Evolutionary conservation across 2,329 filamentous ascomycete genomes (phyloP).

Genomic region (Colletotrichum magnum): DNA sequence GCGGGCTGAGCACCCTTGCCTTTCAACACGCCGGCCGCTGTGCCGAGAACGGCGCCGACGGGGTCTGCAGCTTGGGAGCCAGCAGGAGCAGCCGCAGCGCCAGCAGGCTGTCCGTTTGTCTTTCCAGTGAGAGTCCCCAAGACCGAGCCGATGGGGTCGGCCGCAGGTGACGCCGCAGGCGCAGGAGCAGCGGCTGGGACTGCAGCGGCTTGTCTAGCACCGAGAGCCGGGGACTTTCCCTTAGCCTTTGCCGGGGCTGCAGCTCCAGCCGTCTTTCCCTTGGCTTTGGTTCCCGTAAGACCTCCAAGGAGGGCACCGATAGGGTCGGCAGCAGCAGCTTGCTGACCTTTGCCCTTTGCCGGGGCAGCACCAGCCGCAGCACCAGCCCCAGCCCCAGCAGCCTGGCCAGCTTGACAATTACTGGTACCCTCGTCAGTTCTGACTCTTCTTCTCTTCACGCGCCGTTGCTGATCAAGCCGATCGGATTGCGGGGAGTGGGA

Average conservation of each 20-base stretch:
- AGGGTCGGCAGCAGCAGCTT: slow-evolving; percentile 26
- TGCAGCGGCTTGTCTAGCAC: slow-evolving; percentile 30
- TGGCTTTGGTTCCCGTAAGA: slow-evolving; percentile 23
- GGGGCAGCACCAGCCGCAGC: slow-evolving; percentile 7
- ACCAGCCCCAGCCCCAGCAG: slow-evolving; percentile 8
- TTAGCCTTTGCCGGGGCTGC: slow-evolving; percentile 25
- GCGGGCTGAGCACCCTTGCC: slow-evolving; percentile 28
- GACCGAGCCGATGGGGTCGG: slow-evolving; percentile 14
- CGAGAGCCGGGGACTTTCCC: slow-evolving; percentile 10
- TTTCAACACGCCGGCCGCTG: slow-evolving; percentile 27
- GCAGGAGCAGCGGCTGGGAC: slow-evolving; percentile 7
- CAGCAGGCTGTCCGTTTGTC: slow-evolving; percentile 9
- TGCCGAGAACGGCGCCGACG: slow-evolving; percentile 21
- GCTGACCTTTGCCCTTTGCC: slow-evolving; percentile 13
- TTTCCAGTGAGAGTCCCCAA: slow-evolving; percentile 14
- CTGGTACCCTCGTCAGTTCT: background rate
- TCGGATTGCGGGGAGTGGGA: too few relatives aligned
- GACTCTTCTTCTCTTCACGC: background rate
- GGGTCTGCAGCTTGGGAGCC: slow-evolving; percentile 21
- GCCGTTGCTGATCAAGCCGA: background rate
- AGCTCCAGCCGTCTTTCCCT: slow-evolving; percentile 14
- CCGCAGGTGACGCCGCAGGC: background rate
- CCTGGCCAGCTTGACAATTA: slow-evolving; percentile 14
- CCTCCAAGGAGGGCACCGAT: slow-evolving; percentile 18
- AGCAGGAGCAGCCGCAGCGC: slow-evolving; percentile 11